These are phyloP conservation scores for Conoideocrella luteorostrata DNA, from an alignment of 2,329 filamentous ascomycete species.

Conservation along the genomic window DNA sequence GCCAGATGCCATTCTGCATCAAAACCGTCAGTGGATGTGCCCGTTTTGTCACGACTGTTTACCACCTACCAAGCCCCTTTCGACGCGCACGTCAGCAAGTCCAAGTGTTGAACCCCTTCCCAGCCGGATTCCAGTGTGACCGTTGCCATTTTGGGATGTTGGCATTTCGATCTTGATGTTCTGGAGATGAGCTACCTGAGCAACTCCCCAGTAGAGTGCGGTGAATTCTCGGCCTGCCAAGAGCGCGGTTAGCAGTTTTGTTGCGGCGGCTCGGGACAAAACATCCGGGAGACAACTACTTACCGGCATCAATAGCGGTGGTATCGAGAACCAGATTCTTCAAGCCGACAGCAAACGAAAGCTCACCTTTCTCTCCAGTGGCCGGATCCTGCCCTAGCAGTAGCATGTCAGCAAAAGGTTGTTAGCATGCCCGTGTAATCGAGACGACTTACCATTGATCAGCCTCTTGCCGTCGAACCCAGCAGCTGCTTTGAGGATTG, in stretches of 20 bases:
- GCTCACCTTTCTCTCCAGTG: slow-evolving; percentile 25
- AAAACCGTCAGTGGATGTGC: background rate
- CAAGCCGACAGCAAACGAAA: slow-evolving; percentile 35
- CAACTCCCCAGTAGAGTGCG: slow-evolving; percentile 39
- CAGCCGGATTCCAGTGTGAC: slow-evolving; percentile 35
- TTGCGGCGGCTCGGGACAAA: background rate
- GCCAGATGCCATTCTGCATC: slow-evolving; percentile 35
- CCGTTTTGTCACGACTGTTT: background rate
- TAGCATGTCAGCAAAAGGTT: too few species aligned
- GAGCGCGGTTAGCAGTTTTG: too few species aligned
- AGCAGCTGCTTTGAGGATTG: slow-evolving; percentile 32
- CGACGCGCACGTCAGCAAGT: slow-evolving; percentile 34
- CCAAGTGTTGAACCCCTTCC: slow-evolving; percentile 34
- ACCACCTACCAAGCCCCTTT: slow-evolving; percentile 21
- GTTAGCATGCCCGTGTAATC: background rate
- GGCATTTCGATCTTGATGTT: slow-evolving; percentile 38
- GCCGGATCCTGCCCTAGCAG: slow-evolving; percentile 27
- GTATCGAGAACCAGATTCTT: slow-evolving; percentile 40
- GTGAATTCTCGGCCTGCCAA: slow-evolving; percentile 26
- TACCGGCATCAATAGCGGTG: slow-evolving; percentile 26
- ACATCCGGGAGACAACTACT: slow-evolving; percentile 1
- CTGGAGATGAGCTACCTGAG: slow-evolving; percentile 34
- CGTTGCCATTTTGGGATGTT: slow-evolving; percentile 24
- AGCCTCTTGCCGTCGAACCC: slow-evolving; percentile 28
- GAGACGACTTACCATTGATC: slow-evolving; percentile 20